Conservation (phyloP, 2,329 filamentous ascomycete species). For the Fusarium odoratissimum region DNA sequence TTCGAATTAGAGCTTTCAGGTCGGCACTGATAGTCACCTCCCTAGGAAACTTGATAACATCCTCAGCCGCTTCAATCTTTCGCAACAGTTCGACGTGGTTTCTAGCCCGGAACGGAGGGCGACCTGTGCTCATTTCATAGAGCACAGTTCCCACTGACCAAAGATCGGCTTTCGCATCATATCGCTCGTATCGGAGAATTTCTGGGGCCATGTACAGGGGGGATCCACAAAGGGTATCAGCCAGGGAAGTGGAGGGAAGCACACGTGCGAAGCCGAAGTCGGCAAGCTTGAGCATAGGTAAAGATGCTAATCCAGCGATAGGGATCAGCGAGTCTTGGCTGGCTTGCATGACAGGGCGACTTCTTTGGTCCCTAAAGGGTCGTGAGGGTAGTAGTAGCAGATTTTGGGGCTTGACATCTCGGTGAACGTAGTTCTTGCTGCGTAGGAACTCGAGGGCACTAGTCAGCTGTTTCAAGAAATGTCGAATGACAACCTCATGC, state of each 20-base stretch:
- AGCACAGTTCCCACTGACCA: slow-evolving; percentile 98
- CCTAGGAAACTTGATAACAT: slow-evolving; percentile 84
- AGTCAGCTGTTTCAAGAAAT: slow-evolving; percentile 94
- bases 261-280: slow-evolving; percentile 99
- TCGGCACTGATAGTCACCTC: slow-evolving; percentile 77
- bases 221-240: slow-evolving; percentile 95
- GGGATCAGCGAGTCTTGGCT: slow-evolving; percentile 86
- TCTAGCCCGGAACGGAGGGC: slow-evolving; percentile 88
- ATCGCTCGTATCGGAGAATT: slow-evolving; percentile 96
- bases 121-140: slow-evolving; percentile 93
- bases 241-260: slow-evolving; percentile 88
- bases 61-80: slow-evolving; percentile 90
- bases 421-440: slow-evolving; percentile 88
- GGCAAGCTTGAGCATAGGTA: slow-evolving; percentile 97
- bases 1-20: slow-evolving; percentile 83
- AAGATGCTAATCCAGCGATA: slow-evolving; percentile 80
- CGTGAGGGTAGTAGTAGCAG: slow-evolving; percentile 87
- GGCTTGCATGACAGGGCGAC: slow-evolving; percentile 74
- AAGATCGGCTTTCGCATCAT: slow-evolving; percentile 95
- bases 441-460: slow-evolving; percentile 93
- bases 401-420: slow-evolving; percentile 98
- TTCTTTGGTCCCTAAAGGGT: slow-evolving; percentile 70
- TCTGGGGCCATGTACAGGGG: slow-evolving; percentile 99
- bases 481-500: slow-evolving; percentile 94
- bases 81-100: slow-evolving; percentile 95